phyloP scores from a whole-genome alignment of 2,329 filamentous ascomycete genomes.

The Penicillium aurantiogriseum region DNA sequence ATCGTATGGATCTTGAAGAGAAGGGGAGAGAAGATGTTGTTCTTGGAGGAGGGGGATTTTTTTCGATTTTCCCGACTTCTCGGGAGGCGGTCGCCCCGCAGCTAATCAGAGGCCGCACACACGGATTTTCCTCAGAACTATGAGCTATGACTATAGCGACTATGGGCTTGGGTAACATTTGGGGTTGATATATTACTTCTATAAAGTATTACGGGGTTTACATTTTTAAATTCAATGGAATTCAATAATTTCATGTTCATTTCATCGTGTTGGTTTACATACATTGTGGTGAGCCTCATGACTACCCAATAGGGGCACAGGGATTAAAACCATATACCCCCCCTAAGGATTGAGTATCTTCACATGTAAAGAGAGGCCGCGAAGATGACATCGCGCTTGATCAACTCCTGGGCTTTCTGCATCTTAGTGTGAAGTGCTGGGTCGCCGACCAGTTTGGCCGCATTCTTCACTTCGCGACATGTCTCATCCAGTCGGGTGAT shows the following conservation, averaged over 20 bases:
- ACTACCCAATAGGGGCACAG: background rate
- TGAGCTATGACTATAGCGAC: background rate
- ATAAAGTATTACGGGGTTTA: background rate
- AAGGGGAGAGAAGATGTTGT: constrained; percentile 20
- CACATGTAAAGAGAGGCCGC: constrained; percentile 86
- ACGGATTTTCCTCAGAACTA: constrained; percentile 14
- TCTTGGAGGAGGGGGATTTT: constrained; percentile 20
- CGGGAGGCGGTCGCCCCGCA: constrained; percentile 27
- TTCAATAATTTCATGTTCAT: background rate
- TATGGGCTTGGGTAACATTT: background rate
- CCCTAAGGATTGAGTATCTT: background rate
- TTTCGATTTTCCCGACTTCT: constrained; percentile 23
- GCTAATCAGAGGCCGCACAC: constrained; percentile 32
- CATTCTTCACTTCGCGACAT: constrained; percentile 95
- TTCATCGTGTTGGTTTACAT: constrained; percentile 1
- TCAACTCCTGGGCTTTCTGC: constrained; percentile 95
- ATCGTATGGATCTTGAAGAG: constrained; percentile 14
- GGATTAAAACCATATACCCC: background rate
- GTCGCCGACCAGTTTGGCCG: constrained; percentile 90
- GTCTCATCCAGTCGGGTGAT: constrained; percentile 95
- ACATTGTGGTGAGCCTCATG: background rate
- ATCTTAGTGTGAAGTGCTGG: constrained; percentile 93
- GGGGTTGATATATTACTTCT: background rate
- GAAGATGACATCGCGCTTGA: constrained; percentile 91
- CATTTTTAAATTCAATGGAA: too few relatives aligned